These are phyloP conservation scores for Candida alai DNA, from an alignment of 805 yeast species.

Conservation along the genomic window DNA sequence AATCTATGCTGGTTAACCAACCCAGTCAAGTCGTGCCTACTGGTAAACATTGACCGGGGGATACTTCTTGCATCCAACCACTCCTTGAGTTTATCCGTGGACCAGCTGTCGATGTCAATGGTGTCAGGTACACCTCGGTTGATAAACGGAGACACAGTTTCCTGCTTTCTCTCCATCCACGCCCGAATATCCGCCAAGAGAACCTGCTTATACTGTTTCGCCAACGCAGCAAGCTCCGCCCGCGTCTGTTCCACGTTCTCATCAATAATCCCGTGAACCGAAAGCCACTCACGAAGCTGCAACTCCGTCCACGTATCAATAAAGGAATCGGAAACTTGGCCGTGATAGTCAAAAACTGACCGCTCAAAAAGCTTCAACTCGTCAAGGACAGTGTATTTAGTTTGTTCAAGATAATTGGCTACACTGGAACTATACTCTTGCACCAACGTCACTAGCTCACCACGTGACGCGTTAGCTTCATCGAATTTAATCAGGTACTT, in stretches of 20 bases:
- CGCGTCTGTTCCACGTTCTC: no score
- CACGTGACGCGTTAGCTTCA: constrained; percentile 38
- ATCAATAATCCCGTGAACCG: constrained; percentile 30
- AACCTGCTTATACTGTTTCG: constrained; percentile 27
- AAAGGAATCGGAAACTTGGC: constrained; percentile 38
- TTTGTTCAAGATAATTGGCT: constrained; percentile 23
- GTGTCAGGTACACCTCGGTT: constrained; percentile 35
- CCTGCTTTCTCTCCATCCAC: constrained; percentile 27
- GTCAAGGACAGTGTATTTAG: constrained; percentile 37
- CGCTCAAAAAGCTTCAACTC: constrained; percentile 34
- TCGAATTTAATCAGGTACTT: constrained; percentile 36
- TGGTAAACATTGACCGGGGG: constrained; percentile 34
- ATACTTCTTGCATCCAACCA: constrained; percentile 41
- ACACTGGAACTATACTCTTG: constrained; percentile 44
- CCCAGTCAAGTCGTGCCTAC: constrained; percentile 35
- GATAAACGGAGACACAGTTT: constrained; percentile 27
- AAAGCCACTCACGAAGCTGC: constrained; percentile 54
- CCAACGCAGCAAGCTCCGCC: constrained; percentile 32
- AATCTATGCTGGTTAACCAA: constrained; percentile 36
- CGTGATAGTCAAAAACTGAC: constrained; percentile 35
- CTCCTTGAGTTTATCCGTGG: constrained; percentile 39
- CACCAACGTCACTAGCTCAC: constrained; percentile 44
- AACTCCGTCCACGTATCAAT: constrained; percentile 51
- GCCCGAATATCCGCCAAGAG: constrained; percentile 37
- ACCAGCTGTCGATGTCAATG: constrained; percentile 45